Evolutionary conservation across 306 rosid species (phyloP).

Genomic region (Prunus padus): DNA sequence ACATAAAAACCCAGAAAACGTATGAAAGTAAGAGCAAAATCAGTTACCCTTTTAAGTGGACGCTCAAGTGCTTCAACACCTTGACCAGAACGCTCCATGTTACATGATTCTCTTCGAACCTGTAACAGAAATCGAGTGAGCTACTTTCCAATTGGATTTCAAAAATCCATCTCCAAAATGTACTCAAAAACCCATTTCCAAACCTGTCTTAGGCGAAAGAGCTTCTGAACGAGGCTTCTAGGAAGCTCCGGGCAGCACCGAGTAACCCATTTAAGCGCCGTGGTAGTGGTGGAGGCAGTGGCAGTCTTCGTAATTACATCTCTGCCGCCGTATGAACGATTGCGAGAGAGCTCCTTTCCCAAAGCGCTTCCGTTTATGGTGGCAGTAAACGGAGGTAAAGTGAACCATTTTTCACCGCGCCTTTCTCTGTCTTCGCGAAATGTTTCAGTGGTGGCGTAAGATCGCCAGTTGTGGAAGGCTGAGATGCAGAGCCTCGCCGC

Average conservation of each 20-base stretch:
- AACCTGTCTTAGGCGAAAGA: constrained; percentile 82
- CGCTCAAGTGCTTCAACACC: constrained; percentile 25
- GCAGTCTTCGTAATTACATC: neutral
- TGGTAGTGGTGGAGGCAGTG: constrained; percentile 27
- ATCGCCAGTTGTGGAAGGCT: neutral
- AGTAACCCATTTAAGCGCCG: constrained; percentile 74
- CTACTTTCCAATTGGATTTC: neutral
- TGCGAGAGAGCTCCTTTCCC: constrained; percentile 30
- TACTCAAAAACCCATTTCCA: neutral
- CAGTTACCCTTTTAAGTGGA: constrained; percentile 52
- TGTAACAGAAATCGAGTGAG: constrained; percentile 14
- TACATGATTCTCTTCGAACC: constrained; percentile 60
- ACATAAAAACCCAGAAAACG: neutral
- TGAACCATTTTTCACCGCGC: constrained; percentile 47
- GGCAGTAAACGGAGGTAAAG: constrained; percentile 58
- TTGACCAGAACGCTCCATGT: constrained; percentile 7
- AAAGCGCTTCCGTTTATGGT: constrained; percentile 30
- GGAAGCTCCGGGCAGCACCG: constrained; percentile 86
- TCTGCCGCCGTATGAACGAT: neutral
- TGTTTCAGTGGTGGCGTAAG: constrained; percentile 16
- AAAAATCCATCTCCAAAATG: neutral
- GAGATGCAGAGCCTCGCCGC: constrained; percentile 11
- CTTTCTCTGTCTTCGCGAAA: constrained; percentile 6
- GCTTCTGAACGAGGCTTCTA: constrained; percentile 76
- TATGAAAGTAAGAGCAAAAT: neutral